Evolutionary conservation across 2,329 filamentous ascomycete species (phyloP).

Genomic region (Gnomoniopsis sp.): DNA sequence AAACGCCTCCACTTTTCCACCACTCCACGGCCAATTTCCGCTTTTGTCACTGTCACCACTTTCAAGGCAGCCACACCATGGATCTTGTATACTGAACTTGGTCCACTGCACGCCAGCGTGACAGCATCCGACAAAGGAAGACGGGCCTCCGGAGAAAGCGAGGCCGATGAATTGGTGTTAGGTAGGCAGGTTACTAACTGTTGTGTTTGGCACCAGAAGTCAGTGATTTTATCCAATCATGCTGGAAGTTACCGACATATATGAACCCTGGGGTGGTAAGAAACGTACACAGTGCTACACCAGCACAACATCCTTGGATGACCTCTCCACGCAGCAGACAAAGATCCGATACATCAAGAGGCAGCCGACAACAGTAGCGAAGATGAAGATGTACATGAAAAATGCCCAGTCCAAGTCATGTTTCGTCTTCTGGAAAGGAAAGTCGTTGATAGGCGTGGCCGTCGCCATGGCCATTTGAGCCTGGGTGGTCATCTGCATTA

Average conservation of each 20-base stretch:
- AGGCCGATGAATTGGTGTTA: not conserved
- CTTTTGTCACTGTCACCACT: not conserved
- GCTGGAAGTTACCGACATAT: not conserved
- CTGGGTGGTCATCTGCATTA: constrained; percentile 6
- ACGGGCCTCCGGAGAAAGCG: not conserved
- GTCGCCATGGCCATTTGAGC: constrained; percentile 1
- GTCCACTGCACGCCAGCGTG: not conserved
- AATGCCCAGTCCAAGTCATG: constrained; percentile 11
- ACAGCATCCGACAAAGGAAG: not conserved
- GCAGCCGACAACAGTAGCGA: constrained; percentile 2
- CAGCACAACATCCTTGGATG: not conserved
- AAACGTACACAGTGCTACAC: not conserved
- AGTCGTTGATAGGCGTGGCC: constrained; percentile 3
- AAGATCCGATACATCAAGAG: constrained; percentile 3
- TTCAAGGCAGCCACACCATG: not conserved
- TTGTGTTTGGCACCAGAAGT: not conserved
- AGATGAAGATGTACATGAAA: constrained; percentile 11
- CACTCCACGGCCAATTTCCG: no score
- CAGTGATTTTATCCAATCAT: not conserved
- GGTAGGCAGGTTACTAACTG: not conserved
- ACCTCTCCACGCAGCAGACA: constrained; percentile 4
- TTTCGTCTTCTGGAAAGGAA: constrained; percentile 11
- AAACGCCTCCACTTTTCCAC: no score
- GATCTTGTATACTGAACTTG: not conserved
- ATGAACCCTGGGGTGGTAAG: not conserved